A percentile compares a stretch with the other conserved stretches of the same genome.
phyloP scores from a whole-genome alignment of 805 yeast species.

The Blastobotrys mokoenaii region DNA sequence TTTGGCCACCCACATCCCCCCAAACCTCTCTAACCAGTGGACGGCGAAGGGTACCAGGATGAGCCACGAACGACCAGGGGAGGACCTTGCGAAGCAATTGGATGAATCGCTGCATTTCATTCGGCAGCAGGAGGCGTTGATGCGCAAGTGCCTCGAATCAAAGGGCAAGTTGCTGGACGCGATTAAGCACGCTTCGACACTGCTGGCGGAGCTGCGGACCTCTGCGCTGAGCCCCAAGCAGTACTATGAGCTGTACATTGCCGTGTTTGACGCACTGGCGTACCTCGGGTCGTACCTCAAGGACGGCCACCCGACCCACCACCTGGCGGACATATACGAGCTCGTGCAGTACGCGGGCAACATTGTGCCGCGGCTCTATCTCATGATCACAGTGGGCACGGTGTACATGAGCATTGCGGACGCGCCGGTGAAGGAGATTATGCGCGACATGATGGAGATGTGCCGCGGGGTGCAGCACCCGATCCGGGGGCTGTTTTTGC shows the following conservation, averaged over 20 bases:
- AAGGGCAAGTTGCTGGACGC: slow-evolving; percentile 76
- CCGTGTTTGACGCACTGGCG: slow-evolving; percentile 75
- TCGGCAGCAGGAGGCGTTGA: slow-evolving; percentile 59
- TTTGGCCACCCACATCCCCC: too few species aligned
- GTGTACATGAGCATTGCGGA: slow-evolving; percentile 72
- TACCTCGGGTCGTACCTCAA: slow-evolving; percentile 54
- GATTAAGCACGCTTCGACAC: slow-evolving; percentile 73
- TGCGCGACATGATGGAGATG: slow-evolving; percentile 97
- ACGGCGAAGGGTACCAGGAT: too few species aligned
- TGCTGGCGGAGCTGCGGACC: slow-evolving; percentile 75
- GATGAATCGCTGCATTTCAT: slow-evolving; percentile 45
- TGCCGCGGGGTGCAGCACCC: slow-evolving; percentile 96
- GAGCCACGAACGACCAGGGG: slow-evolving; percentile 2
- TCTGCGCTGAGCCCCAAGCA: slow-evolving; percentile 74
- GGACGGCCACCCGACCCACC: slow-evolving; percentile 59
- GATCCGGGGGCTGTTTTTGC: slow-evolving; percentile 76
- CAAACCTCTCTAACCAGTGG: too few species aligned
- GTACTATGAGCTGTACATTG: slow-evolving; percentile 84
- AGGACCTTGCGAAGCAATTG: slow-evolving; percentile 22
- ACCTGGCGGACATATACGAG: slow-evolving; percentile 84
- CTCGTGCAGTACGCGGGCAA: slow-evolving; percentile 90
- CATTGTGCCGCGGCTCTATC: slow-evolving; percentile 80
- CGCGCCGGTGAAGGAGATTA: slow-evolving; percentile 74
- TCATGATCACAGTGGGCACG: slow-evolving; percentile 93
- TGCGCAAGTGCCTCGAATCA: slow-evolving; percentile 68